A percentile compares a stretch with the other conserved stretches of the same genome.
These are phyloP conservation scores for Metarhizium album DNA, from an alignment of 2,329 filamentous ascomycete genomes.

Conservation along the genomic window DNA sequence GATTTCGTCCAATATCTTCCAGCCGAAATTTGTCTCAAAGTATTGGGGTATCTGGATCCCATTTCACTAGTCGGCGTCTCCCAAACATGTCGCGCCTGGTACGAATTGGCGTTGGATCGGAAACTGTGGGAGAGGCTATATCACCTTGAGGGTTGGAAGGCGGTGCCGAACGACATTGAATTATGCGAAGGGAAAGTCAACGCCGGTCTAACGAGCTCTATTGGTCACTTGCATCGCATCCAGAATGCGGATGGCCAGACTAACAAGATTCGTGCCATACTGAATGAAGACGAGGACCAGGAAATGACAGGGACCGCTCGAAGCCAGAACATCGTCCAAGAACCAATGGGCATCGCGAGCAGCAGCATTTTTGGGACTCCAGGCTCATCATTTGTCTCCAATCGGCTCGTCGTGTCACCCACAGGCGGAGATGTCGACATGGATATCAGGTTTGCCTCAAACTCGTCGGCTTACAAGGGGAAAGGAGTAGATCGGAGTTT, in stretches of 20 bases:
- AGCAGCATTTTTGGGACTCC: slow-evolving; percentile 26
- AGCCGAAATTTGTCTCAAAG: slow-evolving; percentile 80
- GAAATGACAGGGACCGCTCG: slow-evolving; percentile 34
- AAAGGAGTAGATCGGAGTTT: slow-evolving; percentile 19
- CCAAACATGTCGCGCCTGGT: slow-evolving; percentile 71
- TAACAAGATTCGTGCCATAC: slow-evolving; percentile 44
- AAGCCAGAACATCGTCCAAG: slow-evolving; percentile 12
- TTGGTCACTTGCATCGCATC: slow-evolving; percentile 30
- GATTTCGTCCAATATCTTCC: slow-evolving; percentile 82
- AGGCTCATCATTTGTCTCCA: slow-evolving; percentile 20
- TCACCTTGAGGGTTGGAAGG: slow-evolving; percentile 74
- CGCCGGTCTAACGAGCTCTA: slow-evolving; percentile 26
- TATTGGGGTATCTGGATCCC: slow-evolving; percentile 78
- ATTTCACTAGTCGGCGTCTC: slow-evolving; percentile 70
- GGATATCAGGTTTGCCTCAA: slow-evolving; percentile 12
- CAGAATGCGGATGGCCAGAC: slow-evolving; percentile 39
- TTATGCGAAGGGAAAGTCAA: slow-evolving; percentile 54
- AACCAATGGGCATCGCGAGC: slow-evolving; percentile 9
- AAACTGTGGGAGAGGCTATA: slow-evolving; percentile 82
- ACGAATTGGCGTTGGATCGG: slow-evolving; percentile 67
- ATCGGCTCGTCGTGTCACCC: slow-evolving; percentile 12
- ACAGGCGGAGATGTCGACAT: slow-evolving; percentile 20
- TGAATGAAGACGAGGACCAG: slow-evolving; percentile 36
- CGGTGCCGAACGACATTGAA: slow-evolving; percentile 53
- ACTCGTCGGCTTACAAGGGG: slow-evolving; percentile 12